Evolutionary conservation across 148 eudicot genomes (phyloP).

Genomic region (Rhododendron ferrugineum): DNA sequence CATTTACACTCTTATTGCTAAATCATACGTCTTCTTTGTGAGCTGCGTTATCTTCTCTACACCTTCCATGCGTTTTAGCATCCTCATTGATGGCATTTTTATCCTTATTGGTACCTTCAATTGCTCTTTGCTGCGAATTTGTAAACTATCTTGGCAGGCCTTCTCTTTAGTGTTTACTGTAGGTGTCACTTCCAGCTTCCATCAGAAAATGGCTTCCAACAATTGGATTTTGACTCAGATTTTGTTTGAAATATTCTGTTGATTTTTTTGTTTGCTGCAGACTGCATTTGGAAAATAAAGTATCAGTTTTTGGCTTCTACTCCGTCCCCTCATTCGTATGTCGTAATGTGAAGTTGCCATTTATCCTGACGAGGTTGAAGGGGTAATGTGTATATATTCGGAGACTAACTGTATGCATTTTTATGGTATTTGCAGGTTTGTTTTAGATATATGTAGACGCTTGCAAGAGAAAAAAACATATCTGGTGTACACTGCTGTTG

Average conservation of each 20-base stretch:
- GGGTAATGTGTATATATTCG: background rate
- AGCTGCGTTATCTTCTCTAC: background rate
- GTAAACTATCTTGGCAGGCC: background rate
- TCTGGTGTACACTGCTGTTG: constrained; percentile 79
- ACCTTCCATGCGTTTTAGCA: background rate
- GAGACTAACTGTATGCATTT: background rate
- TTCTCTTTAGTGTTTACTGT: background rate
- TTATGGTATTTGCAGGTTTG: constrained; percentile 51
- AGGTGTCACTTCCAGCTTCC: background rate
- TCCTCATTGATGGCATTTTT: background rate
- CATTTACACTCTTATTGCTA: background rate
- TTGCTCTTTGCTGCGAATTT: background rate
- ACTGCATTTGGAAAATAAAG: background rate
- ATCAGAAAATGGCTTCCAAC: background rate
- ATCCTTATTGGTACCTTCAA: background rate
- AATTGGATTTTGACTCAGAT: background rate
- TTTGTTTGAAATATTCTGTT: background rate
- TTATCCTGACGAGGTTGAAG: background rate
- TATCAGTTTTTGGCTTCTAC: background rate
- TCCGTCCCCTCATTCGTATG: background rate
- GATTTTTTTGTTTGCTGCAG: background rate
- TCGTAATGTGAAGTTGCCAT: background rate
- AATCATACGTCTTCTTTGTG: background rate
- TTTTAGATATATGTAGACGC: constrained; percentile 62
- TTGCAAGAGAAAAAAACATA: constrained; percentile 75